Evolutionary conservation across 805 yeast species (phyloP), one percentile per base, ranked within the genome.

Genomic region (Cyberlindnera maritima): DNA sequence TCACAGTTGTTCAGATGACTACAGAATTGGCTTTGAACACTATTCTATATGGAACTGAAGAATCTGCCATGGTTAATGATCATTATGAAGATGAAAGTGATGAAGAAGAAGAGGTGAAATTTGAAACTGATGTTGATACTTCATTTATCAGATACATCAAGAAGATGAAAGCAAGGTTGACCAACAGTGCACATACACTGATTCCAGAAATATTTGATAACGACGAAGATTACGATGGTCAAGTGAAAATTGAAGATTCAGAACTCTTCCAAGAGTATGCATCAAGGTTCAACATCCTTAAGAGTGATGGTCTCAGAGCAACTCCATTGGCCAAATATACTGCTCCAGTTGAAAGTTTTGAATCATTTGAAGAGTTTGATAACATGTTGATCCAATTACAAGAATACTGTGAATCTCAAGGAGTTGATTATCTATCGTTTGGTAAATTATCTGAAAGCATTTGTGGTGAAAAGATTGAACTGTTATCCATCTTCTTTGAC

Each of bases 381-480:
- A 62, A 67, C 28, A 67, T 72, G 74, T 37, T 72, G 40, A 60
- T 57, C 4, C 77, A 72, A 37, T 48, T 70, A 19, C 35, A 48
- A 9, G 58, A 53, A 6, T 60, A 63, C 47, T 69, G 63, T 52
- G 40, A 52, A 17, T 53, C 54, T 4, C 59, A 61, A 25, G 63
- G 58, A 5, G 49, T 66, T 14, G 39, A 43, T 2, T 42, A 38
- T 13, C 32, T 29, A 1, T n/a, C 43, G 2, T 32, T 53, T 12
- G 12, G 15, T 10, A 11, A 42, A 4, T 11, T 42, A 1, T 36
- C 46, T 4, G 12, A 29, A 12, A 17, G 28, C 3, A n/a, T 52
- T 1, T 21, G 21, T 35, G 48, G 48, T 10, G 44, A 36, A 17
- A 32, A 20, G 17, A 20, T 41, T n/a, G 26, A 36, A 3, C 36